Conservation (phyloP, 768 basidiomycete genomes). For the Pleurotus ostreatus region DNA sequence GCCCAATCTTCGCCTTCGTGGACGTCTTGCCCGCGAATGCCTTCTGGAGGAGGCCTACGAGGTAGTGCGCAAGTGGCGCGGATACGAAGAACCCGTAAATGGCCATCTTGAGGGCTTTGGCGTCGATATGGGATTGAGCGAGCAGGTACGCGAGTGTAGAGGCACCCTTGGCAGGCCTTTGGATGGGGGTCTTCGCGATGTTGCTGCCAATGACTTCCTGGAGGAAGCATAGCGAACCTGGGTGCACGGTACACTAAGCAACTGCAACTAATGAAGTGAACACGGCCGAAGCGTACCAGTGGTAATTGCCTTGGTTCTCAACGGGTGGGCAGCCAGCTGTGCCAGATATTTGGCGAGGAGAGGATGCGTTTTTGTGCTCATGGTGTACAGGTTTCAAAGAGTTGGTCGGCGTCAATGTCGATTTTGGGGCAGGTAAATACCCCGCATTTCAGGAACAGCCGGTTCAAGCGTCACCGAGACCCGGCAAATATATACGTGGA, state of each 20-base stretch:
- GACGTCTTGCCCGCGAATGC: slow-evolving; percentile 73
- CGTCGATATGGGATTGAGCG: slow-evolving; percentile 54
- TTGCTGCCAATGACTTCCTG: slow-evolving; percentile 82
- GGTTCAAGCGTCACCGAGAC: background rate
- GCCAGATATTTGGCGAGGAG: slow-evolving; percentile 68
- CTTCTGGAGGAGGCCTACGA: slow-evolving; percentile 70
- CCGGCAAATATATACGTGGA: background rate
- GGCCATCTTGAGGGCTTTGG: slow-evolving; percentile 79
- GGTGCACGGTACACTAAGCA: background rate
- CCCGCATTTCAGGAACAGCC: slow-evolving; percentile 3
- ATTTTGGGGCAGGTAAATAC: background rate
- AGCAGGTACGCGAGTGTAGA: slow-evolving; percentile 48
- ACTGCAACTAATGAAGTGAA: background rate
- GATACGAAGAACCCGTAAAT: slow-evolving; percentile 81
- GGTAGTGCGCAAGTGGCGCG: slow-evolving; percentile 74
- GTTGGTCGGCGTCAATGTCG: background rate
- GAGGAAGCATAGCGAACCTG: slow-evolving; percentile 56
- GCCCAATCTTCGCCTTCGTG: slow-evolving; percentile 57
- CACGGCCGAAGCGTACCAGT: slow-evolving; percentile 30
- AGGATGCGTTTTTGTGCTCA: slow-evolving; percentile 40
- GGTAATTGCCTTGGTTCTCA: slow-evolving; percentile 79
- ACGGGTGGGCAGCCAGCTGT: slow-evolving; percentile 62
- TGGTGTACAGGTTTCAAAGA: slow-evolving; percentile 19
- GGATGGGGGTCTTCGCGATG: slow-evolving; percentile 56
- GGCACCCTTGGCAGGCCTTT: slow-evolving; percentile 47